phyloP scores from a whole-genome alignment of 176 grass and related monocot genomes.

The Miscanthus lutarioriparius region DNA sequence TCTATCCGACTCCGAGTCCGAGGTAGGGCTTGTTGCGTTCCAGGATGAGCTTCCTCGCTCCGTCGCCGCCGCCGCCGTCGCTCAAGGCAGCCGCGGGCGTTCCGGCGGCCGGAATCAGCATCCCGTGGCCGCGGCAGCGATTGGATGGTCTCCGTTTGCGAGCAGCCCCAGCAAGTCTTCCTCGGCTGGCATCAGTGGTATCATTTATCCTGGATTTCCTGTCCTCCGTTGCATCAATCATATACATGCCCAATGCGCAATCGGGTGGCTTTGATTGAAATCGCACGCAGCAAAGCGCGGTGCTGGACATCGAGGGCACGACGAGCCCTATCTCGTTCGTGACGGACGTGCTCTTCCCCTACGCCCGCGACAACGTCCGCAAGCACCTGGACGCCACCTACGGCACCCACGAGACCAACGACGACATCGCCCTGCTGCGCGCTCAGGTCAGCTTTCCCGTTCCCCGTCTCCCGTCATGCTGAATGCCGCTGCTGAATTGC shows the following conservation, averaged over 20 bases:
- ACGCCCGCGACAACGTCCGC: constrained; percentile 79
- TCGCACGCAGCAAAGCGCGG: constrained; percentile 61
- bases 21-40: not conserved
- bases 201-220: not conserved
- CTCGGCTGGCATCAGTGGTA: not conserved
- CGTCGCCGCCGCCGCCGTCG: not conserved
- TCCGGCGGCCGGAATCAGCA: not conserved
- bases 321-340: constrained; percentile 94
- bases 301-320: constrained; percentile 90
- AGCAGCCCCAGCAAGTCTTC: not conserved
- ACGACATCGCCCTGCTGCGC: constrained; percentile 66
- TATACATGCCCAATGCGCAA: too few relatives aligned
- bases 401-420: constrained; percentile 53
- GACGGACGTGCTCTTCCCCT: constrained; percentile 84
- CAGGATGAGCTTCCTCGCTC: not conserved
- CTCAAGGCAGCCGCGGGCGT: not conserved
- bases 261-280: not conserved
- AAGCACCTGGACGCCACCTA: constrained; percentile 69
- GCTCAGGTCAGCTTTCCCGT: constrained; percentile 29
- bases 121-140: not conserved
- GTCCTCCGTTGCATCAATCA: not conserved
- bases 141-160: not conserved
- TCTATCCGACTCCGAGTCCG: constrained; percentile 1
- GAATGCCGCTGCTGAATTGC: not conserved
- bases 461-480: not conserved